Base-by-base conservation (phyloP, 371 early-diverging fungal genomes). In the Haplosporangium sp. region DNA sequence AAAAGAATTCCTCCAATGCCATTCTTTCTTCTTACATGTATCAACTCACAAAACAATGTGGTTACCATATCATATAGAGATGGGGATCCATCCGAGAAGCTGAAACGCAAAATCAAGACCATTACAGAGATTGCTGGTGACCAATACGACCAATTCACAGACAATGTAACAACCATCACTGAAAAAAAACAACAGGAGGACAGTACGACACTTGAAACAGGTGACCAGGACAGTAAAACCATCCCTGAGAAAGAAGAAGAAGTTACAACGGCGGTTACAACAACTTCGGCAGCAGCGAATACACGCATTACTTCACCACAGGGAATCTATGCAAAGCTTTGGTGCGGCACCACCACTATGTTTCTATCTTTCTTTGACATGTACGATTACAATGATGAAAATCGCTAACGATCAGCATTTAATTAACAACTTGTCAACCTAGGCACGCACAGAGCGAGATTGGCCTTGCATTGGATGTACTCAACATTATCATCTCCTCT, bases 371-470 rank as follows among this genome's bases (percentile, higher is more conserved):
- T 39, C 44, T 44, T 20, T 3, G 11, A 0, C 17, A 19, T n/a
- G 17, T 27, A 58, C 35, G 45, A 4, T 45, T 45, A 13, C 15
- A 15, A 15, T 3, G 45, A 45, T 45, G 45, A 15, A 45, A 15
- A 45, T 45, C 45, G 10, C 10, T 45, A 10, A 15, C 45, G 15
- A 4, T 15, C 15, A 10, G 10, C 10, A 45, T 45, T 10, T 3
- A 45, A 45, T 13, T 45, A 10, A 45, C 10, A 45, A 13, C 45
- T 9, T 45, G 45, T 8, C 15, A 66, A 42, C 59, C n/a, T 71
- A 90, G 90, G 70, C 85, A 89, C 72, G 93, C 92, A 11, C 91
- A 93, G 70, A 88, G 91, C 57, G 93, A 93, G 76, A 90, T 93
- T 65, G 90, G 91, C 40, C 91, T 93, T 13, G 91, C 93, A 1